These are phyloP conservation scores for Penicillium canariense DNA, from an alignment of 495 filamentous ascomycete species.

Conservation along the genomic window DNA sequence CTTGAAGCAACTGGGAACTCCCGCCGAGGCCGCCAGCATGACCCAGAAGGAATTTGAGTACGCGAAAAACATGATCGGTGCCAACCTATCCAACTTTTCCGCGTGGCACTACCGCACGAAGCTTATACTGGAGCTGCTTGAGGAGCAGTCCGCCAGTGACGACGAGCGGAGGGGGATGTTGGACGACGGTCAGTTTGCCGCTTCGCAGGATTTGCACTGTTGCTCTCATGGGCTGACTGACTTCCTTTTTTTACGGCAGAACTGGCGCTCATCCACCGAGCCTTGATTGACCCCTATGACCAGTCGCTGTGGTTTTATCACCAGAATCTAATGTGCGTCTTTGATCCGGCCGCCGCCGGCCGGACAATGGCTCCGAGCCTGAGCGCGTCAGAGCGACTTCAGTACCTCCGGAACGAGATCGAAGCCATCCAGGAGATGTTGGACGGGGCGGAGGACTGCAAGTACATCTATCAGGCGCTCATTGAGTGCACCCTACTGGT, in stretches of 20 bases:
- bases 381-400: slow-evolving; percentile 55
- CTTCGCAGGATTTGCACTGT: background rate
- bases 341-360: slow-evolving; percentile 49
- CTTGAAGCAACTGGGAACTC: slow-evolving; percentile 58
- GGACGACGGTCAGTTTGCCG: slow-evolving; percentile 58
- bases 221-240: slow-evolving; percentile 4
- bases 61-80: slow-evolving; percentile 79
- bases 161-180: slow-evolving; percentile 63
- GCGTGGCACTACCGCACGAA: slow-evolving; percentile 91
- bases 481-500: slow-evolving; percentile 53
- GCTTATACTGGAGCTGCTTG: slow-evolving; percentile 72
- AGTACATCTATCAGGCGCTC: slow-evolving; percentile 77
- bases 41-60: slow-evolving; percentile 82
- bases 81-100: slow-evolving; percentile 89
- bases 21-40: slow-evolving; percentile 51
- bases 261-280: slow-evolving; percentile 68
- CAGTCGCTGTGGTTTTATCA: slow-evolving; percentile 98
- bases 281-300: slow-evolving; percentile 84
- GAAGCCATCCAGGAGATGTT: slow-evolving; percentile 69
- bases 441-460: slow-evolving; percentile 70
- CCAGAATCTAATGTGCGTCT: slow-evolving; percentile 68
- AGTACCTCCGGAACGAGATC: slow-evolving; percentile 67
- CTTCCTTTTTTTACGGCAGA: slow-evolving; percentile 44
- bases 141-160: slow-evolving; percentile 62
- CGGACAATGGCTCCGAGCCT: slow-evolving; percentile 63